Evolutionary conservation across 2,329 filamentous ascomycete genomes (phyloP).

Genomic region (Aspergillus carbonarius): DNA sequence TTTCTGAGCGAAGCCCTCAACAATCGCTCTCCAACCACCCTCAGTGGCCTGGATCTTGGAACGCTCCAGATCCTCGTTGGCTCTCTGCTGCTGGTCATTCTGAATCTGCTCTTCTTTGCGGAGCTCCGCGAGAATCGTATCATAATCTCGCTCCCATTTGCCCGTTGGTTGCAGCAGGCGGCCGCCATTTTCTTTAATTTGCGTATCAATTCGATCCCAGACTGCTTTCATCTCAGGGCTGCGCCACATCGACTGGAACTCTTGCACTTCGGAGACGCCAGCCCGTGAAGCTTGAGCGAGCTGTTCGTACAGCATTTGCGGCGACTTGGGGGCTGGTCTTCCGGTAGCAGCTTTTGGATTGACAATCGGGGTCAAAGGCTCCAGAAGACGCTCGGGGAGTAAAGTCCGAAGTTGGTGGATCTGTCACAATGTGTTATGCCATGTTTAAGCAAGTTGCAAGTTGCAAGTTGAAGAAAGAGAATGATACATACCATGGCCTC

Average conservation of each 20-base stretch:
- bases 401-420: constrained; percentile 45
- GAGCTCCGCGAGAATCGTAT: constrained; percentile 32
- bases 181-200: constrained; percentile 39
- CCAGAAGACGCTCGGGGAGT: constrained; percentile 42
- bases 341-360: constrained; percentile 27
- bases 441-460: not conserved
- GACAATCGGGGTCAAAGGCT: constrained; percentile 40
- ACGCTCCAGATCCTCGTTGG: constrained; percentile 33
- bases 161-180: constrained; percentile 37
- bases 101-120: constrained; percentile 28
- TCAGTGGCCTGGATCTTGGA: constrained; percentile 27
- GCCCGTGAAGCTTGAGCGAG: constrained; percentile 36
- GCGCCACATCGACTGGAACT: constrained; percentile 43
- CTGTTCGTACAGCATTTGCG: constrained; percentile 34
- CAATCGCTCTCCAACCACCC: constrained; percentile 34
- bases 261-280: constrained; percentile 37
- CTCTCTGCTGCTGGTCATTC: constrained; percentile 25
- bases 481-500: constrained; percentile 30
- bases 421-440: constrained; percentile 25
- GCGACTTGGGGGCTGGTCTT: constrained; percentile 31
- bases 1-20: constrained; percentile 32
- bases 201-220: constrained; percentile 38
- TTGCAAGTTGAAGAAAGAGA: not conserved
- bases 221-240: constrained; percentile 41
- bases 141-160: constrained; percentile 45